Evolutionary conservation across 176 grass and related monocot species (phyloP).

Genomic region (Aegilops speltoides): DNA sequence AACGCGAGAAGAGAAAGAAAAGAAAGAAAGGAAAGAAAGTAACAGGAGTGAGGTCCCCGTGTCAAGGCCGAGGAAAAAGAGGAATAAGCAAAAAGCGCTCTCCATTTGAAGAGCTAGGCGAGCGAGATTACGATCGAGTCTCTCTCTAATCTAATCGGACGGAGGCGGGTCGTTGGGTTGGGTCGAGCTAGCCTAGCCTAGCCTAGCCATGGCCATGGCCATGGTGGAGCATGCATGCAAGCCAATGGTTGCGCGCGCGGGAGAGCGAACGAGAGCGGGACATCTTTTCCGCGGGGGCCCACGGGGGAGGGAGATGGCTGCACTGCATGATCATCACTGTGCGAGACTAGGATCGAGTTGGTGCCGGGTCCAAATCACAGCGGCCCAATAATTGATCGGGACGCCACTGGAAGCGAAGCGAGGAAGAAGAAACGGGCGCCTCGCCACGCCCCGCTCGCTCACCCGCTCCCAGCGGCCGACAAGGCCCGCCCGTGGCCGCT

Average conservation of each 20-base stretch:
- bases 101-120: constrained; percentile 28
- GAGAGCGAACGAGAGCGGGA: neutral
- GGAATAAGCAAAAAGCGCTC: constrained; percentile 38
- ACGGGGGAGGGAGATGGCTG: neutral
- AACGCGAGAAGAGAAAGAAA: neutral
- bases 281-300: neutral
- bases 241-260: too few species aligned
- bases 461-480: constrained; percentile 55
- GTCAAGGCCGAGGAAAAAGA: constrained; percentile 44
- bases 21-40: neutral
- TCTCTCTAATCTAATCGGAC: neutral
- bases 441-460: too few species aligned
- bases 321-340: constrained; percentile 55
- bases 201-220: neutral
- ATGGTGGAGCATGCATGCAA: neutral
- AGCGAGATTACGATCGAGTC: neutral
- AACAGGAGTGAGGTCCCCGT: constrained; percentile 31
- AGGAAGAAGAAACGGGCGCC: neutral
- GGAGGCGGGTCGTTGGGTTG: neutral
- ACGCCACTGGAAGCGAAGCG: constrained; percentile 31
- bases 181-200: neutral
- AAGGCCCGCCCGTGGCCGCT: constrained; percentile 47
- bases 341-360: constrained; percentile 63
- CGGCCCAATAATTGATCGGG: constrained; percentile 77
- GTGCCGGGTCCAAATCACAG: constrained; percentile 67